A percentile compares a stretch with the other conserved stretches of the same genome.
phyloP scores from a whole-genome alignment of 176 grass and related monocot genomes.

The Panicum miliaceum region DNA sequence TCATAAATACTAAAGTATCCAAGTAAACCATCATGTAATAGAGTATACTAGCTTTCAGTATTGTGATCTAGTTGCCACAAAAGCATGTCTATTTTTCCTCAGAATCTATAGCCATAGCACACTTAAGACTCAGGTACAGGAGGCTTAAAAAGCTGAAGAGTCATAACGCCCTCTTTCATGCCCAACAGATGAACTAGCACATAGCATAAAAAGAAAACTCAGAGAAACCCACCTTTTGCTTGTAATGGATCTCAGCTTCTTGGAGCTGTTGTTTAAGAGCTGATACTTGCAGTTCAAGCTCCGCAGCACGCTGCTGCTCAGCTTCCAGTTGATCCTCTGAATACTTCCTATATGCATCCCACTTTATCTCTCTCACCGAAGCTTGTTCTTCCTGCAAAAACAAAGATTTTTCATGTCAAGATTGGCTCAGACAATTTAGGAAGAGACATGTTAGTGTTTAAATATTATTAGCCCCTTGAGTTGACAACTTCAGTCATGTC shows the following conservation, averaged over 20 bases:
- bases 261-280: slow-evolving; percentile 60
- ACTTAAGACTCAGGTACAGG: not conserved
- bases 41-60: not conserved
- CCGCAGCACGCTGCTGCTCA: slow-evolving; percentile 45
- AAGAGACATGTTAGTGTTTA: slow-evolving; percentile 24
- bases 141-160: not conserved
- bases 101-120: not conserved
- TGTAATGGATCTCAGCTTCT: slow-evolving; percentile 53
- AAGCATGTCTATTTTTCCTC: not conserved
- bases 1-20: not conserved
- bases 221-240: slow-evolving; percentile 56
- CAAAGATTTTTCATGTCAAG: slow-evolving; percentile 34
- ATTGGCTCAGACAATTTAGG: not conserved
- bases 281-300: slow-evolving; percentile 61
- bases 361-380: slow-evolving; percentile 78
- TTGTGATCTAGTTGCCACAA: not conserved
- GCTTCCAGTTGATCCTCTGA: slow-evolving; percentile 56
- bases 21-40: not conserved
- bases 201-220: slow-evolving; percentile 10
- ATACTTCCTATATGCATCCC: slow-evolving; percentile 72
- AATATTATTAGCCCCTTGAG: not conserved
- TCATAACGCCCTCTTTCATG: not conserved
- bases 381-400: slow-evolving; percentile 69
- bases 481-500: slow-evolving; percentile 19
- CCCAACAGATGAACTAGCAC: slow-evolving; percentile 34